Percentiles rank a stretch among this genome's conserved stretches.
Conservation (phyloP, 345 rosid genomes). For the Moricandia arvensis region DNA sequence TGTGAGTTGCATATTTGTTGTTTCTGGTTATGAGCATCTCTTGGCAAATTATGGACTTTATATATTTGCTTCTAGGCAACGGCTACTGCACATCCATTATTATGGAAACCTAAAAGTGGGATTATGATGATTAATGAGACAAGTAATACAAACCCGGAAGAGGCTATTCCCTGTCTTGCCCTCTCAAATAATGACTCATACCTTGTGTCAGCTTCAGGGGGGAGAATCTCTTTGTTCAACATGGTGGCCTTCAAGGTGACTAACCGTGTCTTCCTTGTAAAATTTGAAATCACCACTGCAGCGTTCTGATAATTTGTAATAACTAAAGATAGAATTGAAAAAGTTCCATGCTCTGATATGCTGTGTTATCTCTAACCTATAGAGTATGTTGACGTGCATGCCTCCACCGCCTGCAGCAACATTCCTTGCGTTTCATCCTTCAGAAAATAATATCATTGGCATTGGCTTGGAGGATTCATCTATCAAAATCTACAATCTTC, state of each 20-base stretch:
- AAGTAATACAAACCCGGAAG: slow-evolving; percentile 63
- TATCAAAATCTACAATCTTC: slow-evolving; percentile 63
- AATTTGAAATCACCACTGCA: background rate
- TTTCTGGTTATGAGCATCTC: background rate
- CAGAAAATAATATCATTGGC: slow-evolving; percentile 64
- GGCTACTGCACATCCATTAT: slow-evolving; percentile 54
- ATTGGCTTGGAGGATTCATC: slow-evolving; percentile 84
- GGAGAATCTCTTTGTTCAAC: slow-evolving; percentile 33
- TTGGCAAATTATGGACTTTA: background rate
- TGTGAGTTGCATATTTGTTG: background rate
- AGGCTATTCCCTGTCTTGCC: slow-evolving; percentile 79
- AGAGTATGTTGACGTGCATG: slow-evolving; percentile 79
- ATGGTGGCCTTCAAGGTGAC: slow-evolving; percentile 75
- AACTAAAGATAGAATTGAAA: background rate
- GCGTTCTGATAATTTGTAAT: background rate
- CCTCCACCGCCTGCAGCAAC: slow-evolving; percentile 82
- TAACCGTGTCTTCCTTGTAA: slow-evolving; percentile 5
- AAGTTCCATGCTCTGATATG: background rate
- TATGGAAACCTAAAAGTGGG: slow-evolving; percentile 75
- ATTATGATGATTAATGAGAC: slow-evolving; percentile 66
- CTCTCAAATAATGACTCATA: slow-evolving; percentile 64
- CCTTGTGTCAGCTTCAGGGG: slow-evolving; percentile 84
- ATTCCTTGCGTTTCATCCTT: slow-evolving; percentile 77
- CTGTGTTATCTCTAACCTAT: slow-evolving; percentile 17
- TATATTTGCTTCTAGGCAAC: slow-evolving; percentile 49